Conservation (phyloP, 164 flowering plant genomes). For the Nymphaea colorata region DNA sequence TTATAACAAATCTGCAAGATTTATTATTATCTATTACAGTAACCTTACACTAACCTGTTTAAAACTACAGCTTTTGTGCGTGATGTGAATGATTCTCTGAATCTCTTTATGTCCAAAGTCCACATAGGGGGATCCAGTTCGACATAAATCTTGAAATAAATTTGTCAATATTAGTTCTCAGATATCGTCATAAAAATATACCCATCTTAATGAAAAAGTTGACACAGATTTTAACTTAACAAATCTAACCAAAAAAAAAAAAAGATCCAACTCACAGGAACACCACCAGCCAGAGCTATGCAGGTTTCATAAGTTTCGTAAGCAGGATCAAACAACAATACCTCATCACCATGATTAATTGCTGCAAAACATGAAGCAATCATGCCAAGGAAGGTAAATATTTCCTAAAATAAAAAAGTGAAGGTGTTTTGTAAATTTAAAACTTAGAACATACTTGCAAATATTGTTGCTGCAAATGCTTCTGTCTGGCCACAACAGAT, state of each 20-base stretch:
- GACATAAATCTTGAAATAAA: constrained; percentile 40
- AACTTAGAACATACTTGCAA: constrained; percentile 35
- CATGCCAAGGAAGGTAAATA: background rate
- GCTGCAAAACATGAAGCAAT: constrained; percentile 17
- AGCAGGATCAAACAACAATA: constrained; percentile 64
- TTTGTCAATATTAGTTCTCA: background rate
- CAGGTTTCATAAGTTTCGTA: constrained; percentile 70
- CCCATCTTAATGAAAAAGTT: too few species aligned
- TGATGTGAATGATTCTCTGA: constrained; percentile 32
- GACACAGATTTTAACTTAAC: too few species aligned
- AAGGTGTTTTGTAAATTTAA: background rate
- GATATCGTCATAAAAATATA: background rate
- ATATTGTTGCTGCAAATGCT: constrained; percentile 73
- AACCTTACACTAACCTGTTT: constrained; percentile 41
- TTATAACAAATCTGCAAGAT: too few species aligned
- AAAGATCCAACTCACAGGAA: constrained; percentile 45
- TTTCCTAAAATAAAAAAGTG: background rate
- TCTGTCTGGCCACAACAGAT: constrained; percentile 83
- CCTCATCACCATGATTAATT: constrained; percentile 68
- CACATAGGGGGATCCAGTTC: constrained; percentile 67
- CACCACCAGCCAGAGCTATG: constrained; percentile 62
- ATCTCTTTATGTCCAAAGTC: constrained; percentile 47
- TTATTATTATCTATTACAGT: too few species aligned
- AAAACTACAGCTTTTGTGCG: constrained; percentile 61
- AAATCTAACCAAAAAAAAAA: background rate